phyloP scores from a whole-genome alignment of 2,329 filamentous ascomycete genomes.

The Colletotrichum simmondsii region DNA sequence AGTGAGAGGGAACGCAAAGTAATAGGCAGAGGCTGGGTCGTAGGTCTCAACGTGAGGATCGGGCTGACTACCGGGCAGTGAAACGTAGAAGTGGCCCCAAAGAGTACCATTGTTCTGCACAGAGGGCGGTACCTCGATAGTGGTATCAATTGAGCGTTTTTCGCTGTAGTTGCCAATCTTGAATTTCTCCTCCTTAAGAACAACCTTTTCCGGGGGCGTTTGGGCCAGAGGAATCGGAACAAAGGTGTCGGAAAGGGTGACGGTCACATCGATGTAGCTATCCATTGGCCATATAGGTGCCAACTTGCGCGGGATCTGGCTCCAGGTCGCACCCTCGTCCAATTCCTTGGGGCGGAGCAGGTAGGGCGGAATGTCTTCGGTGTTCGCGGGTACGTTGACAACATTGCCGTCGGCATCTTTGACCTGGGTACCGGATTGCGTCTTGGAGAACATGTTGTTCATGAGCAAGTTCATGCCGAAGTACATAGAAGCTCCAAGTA shows the following conservation, averaged over 20 bases:
- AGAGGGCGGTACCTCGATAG: slow-evolving; percentile 78
- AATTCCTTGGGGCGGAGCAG: slow-evolving; percentile 70
- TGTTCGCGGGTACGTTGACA: slow-evolving; percentile 64
- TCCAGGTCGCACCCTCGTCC: slow-evolving; percentile 72
- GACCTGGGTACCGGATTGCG: slow-evolving; percentile 57
- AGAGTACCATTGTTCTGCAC: slow-evolving; percentile 94
- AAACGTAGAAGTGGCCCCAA: slow-evolving; percentile 94
- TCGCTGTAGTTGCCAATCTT: slow-evolving; percentile 83
- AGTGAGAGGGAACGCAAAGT: slow-evolving; percentile 87
- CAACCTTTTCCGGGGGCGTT: slow-evolving; percentile 73
- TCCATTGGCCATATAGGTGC: slow-evolving; percentile 90
- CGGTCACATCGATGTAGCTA: slow-evolving; percentile 81
- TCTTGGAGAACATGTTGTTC: slow-evolving; percentile 62
- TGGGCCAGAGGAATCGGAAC: slow-evolving; percentile 74
- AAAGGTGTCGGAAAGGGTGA: slow-evolving; percentile 85
- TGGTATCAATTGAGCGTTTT: slow-evolving; percentile 79
- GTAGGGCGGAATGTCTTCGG: slow-evolving; percentile 71
- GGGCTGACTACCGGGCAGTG: slow-evolving; percentile 77
- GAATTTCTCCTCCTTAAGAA: slow-evolving; percentile 85
- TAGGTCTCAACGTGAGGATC: slow-evolving; percentile 81
- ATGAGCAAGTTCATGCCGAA: slow-evolving; percentile 69
- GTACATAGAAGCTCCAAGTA: slow-evolving; percentile 66
- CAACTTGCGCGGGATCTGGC: slow-evolving; percentile 74
- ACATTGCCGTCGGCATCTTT: slow-evolving; percentile 63
- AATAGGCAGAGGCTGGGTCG: slow-evolving; percentile 80